A percentile compares a stretch with the other conserved stretches of the same genome.
Conservation (phyloP, 805 yeast genomes). For the Wickerhamiella nectarea region DNA sequence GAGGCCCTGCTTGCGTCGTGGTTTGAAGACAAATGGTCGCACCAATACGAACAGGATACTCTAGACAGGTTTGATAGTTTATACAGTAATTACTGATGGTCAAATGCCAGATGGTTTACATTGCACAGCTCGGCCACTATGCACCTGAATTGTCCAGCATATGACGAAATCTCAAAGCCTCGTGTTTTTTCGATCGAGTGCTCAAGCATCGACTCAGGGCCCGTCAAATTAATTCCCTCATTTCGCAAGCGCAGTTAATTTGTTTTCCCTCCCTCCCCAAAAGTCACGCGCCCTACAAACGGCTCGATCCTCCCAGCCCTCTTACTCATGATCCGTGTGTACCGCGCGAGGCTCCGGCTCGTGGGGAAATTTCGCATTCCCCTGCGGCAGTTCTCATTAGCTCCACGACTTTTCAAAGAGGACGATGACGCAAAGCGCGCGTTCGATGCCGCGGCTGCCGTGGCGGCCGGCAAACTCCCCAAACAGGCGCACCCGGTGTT, state of each 20-base stretch:
- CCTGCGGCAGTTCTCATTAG: not conserved
- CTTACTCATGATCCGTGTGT: not conserved
- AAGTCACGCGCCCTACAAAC: not conserved
- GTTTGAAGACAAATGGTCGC: not conserved
- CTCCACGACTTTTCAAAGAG: not conserved
- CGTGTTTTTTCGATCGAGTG: too few species aligned
- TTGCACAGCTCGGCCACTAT: too few species aligned
- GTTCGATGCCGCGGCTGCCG: constrained; percentile 6
- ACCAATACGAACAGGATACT: constrained; percentile 1
- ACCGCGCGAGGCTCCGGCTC: not conserved
- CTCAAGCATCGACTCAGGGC: too few species aligned
- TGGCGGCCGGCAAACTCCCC: not conserved
- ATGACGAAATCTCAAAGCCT: too few species aligned
- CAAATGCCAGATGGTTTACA: too few species aligned
- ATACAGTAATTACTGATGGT: too few species aligned
- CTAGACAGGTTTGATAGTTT: not conserved
- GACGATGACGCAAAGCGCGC: not conserved
- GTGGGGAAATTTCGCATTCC: not conserved
- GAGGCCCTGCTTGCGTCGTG: constrained; percentile 6
- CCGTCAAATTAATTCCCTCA: too few species aligned
- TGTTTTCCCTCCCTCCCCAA: not conserved
- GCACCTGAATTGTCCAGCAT: too few species aligned
- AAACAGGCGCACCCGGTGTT: not conserved
- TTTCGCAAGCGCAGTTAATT: too few species aligned
- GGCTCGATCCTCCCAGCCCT: not conserved